A percentile compares a stretch with the other conserved stretches of the same genome.
phyloP scores from a whole-genome alignment of 352 stramenopile species.

The Globisporangium abappressorium region DNA sequence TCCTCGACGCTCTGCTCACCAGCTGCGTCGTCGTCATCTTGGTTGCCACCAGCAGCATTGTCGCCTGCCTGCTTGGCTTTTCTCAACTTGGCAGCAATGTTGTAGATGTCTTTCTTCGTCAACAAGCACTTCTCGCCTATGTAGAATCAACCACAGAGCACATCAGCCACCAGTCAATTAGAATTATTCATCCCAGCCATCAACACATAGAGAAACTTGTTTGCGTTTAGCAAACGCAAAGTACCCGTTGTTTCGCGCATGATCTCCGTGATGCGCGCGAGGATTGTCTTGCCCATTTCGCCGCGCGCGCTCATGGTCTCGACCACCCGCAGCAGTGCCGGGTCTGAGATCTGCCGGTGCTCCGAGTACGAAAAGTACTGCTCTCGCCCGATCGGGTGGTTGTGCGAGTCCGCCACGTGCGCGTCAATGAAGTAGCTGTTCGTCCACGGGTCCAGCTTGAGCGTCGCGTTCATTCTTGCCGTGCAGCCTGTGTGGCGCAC shows the following conservation, averaged over 20 bases:
- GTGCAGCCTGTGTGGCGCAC: slow-evolving; percentile 12
- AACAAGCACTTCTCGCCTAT: slow-evolving; percentile 1
- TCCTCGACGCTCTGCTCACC: slow-evolving; percentile 1
- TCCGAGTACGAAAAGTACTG: slow-evolving; percentile 15
- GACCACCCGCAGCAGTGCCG: slow-evolving; percentile 4
- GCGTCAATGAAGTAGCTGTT: neutral
- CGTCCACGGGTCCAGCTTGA: neutral
- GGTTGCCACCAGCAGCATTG: neutral
- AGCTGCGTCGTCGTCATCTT: neutral
- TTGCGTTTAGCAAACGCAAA: neutral
- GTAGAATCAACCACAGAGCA: neutral
- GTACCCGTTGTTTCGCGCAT: slow-evolving; percentile 1
- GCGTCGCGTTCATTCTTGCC: slow-evolving; percentile 9
- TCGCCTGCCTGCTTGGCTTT: neutral
- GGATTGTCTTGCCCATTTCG: neutral
- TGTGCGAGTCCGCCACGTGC: slow-evolving; percentile 5
- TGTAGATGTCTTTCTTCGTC: slow-evolving; percentile 4
- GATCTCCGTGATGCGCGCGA: neutral
- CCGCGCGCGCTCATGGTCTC: neutral
- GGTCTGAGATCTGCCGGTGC: slow-evolving; percentile 8
- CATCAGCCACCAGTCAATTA: neutral
- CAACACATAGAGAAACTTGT: no score
- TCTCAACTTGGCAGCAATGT: neutral
- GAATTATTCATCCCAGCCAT: neutral
- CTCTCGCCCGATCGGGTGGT: slow-evolving; percentile 7